phyloP scores from a whole-genome alignment of 202 grass and related monocot species.

The Carex arenaria region DNA sequence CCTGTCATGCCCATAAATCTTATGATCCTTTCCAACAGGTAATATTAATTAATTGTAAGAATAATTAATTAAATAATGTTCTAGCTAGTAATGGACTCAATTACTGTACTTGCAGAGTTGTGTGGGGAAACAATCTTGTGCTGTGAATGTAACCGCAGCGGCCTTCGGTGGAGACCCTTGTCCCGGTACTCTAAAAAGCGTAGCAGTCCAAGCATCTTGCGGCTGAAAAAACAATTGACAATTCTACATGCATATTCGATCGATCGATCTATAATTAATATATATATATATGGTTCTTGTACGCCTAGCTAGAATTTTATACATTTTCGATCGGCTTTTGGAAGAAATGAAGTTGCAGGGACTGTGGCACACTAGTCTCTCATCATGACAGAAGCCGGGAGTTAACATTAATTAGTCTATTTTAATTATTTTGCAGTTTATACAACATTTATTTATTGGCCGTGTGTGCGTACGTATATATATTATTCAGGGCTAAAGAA shows the following conservation, averaged over 20 bases:
- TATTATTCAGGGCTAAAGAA: slow-evolving; percentile 18
- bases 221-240: slow-evolving; percentile 17
- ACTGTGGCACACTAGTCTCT: slow-evolving; percentile 20
- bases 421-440: slow-evolving; percentile 24
- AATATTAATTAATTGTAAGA: slow-evolving; percentile 14
- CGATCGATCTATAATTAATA: neutral
- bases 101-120: slow-evolving; percentile 50
- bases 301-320: slow-evolving; percentile 15
- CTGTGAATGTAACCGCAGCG: slow-evolving; percentile 43
- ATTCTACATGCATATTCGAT: neutral
- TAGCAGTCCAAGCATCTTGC: slow-evolving; percentile 68
- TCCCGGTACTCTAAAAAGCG: slow-evolving; percentile 71
- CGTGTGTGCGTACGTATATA: neutral
- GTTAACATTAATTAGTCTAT: slow-evolving; percentile 10
- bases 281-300: neutral
- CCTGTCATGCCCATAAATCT: slow-evolving; percentile 92
- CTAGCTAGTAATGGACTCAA: neutral
- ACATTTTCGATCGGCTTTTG: slow-evolving; percentile 33
- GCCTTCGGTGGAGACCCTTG: slow-evolving; percentile 93
- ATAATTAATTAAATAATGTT: neutral
- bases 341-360: slow-evolving; percentile 46
- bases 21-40: slow-evolving; percentile 92
- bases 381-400: slow-evolving; percentile 41
- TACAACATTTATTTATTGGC: slow-evolving; percentile 7
- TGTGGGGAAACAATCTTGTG: slow-evolving; percentile 61